Percentiles rank a stretch among this genome's conserved stretches.
Conservation (phyloP, 1,284 basidiomycete species). For the Ustilago bromivora region DNA sequence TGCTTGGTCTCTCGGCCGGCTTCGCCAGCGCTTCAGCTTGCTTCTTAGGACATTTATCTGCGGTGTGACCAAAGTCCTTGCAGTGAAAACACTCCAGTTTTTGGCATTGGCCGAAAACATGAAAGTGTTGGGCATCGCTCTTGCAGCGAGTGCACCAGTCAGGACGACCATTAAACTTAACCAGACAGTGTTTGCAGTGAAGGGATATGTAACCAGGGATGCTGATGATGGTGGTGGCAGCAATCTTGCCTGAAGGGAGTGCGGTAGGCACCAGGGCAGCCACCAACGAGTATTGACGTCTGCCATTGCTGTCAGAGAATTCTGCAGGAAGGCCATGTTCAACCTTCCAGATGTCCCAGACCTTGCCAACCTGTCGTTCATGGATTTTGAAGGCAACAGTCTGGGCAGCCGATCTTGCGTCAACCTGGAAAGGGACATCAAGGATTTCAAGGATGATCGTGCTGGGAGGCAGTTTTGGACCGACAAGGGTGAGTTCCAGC, state of each 20-base stretch:
- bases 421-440: not conserved
- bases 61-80: constrained; percentile 2
- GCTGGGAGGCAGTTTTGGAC: constrained; percentile 8
- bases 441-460: constrained; percentile 5
- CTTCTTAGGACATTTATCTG: constrained; percentile 4
- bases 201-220: constrained; percentile 2
- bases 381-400: constrained; percentile 8
- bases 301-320: not conserved
- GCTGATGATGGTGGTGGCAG: constrained; percentile 7
- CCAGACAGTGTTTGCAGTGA: constrained; percentile 1
- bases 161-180: constrained; percentile 3
- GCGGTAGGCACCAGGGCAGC: not conserved
- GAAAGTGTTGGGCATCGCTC: constrained; percentile 5
- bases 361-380: not conserved
- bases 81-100: constrained; percentile 7
- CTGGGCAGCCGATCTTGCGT: constrained; percentile 4
- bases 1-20: not conserved
- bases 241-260: not conserved
- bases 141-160: constrained; percentile 9
- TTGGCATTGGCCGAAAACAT: not conserved
- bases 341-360: constrained; percentile 12
- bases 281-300: not conserved
- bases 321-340: not conserved
- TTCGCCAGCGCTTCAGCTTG: not conserved
- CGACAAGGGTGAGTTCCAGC: not conserved